Base-by-base conservation (phyloP, 2,329 filamentous ascomycete species). In the Amesomyces nigricolor region DNA sequence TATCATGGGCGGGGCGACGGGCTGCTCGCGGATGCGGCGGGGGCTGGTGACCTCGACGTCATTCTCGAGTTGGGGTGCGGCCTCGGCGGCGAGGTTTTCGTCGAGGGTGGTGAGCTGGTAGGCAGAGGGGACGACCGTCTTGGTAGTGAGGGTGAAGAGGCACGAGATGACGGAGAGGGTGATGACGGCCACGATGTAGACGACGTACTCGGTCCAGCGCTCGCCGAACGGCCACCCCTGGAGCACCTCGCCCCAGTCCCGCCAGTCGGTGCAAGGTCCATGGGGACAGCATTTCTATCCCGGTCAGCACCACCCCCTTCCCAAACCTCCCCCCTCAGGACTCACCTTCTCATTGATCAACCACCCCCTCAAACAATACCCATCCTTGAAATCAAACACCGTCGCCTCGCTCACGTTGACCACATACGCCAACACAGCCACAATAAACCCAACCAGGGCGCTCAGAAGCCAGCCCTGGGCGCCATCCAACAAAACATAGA, bases 401-500 rank as follows among this genome's bases (percentile, higher is more conserved):
- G 85, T 83, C 2, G 85, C 82, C 72, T 99, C 94, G 2, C 88
- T 87, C 29, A 96, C 81, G 70, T 96, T 89, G 61, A 97, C 89
- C 44, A 86, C 80, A 70, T 96, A 99, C 16, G 94, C 94, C 54
- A 96, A 77, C 8, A 86, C 76, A 9, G 94, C 94, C 0, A 94
- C 90, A 32, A 95, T 73, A 62, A 90, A 85, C 30, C 94, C 94
- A 54, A 95, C 94, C 19, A 97, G 74, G 6, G 91, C 92, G 51
- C 94, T 94, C 45, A 97, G 75, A 54, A 97, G 83, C 94, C 94
- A 99, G 45, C 92, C 94, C 71, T 97, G 91, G 4, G 87, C 85
- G 48, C 89, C 88, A 67, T 99, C 94, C 57, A 94, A 88, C 65
- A 88, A 79, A 1, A 89, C 81, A 45, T 82, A 75, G 13, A 95